phyloP scores from a whole-genome alignment of 352 stramenopile species.

The Globisporangium parvum region DNA sequence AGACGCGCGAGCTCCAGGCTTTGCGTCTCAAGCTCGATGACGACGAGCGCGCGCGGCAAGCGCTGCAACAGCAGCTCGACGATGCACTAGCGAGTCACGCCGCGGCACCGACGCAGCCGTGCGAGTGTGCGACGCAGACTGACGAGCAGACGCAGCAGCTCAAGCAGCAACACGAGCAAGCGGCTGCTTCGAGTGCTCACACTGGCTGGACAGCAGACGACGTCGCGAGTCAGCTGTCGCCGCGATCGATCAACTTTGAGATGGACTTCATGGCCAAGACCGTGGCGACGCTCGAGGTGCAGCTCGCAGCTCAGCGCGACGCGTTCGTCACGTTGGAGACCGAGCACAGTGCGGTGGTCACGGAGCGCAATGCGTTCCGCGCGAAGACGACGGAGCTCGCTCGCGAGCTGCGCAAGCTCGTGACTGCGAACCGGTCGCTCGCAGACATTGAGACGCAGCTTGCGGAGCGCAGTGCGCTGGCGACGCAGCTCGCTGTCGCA shows the following conservation, averaged over 20 bases:
- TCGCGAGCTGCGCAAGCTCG: constrained; percentile 52
- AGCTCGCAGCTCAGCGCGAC: constrained; percentile 23
- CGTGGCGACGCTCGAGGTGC: constrained; percentile 33
- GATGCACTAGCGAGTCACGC: background rate
- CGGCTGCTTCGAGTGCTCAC: constrained; percentile 3
- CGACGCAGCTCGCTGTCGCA: constrained; percentile 40
- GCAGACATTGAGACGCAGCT: constrained; percentile 50
- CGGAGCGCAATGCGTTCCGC: constrained; percentile 60
- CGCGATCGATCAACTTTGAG: constrained; percentile 19
- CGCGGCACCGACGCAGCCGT: constrained; percentile 8
- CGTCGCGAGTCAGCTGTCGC: constrained; percentile 26
- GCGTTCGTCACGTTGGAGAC: constrained; percentile 26
- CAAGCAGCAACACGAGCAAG: constrained; percentile 3
- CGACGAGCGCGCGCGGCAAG: constrained; percentile 31
- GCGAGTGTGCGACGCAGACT: constrained; percentile 39
- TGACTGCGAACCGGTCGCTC: constrained; percentile 40
- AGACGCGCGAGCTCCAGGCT: constrained; percentile 41
- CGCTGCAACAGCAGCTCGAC: constrained; percentile 44
- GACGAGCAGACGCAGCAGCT: constrained; percentile 17
- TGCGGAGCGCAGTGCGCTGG: constrained; percentile 48
- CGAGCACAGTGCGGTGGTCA: constrained; percentile 25
- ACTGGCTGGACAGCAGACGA: constrained; percentile 10
- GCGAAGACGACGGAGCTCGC: constrained; percentile 42
- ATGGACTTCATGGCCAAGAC: constrained; percentile 18
- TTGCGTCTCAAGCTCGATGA: constrained; percentile 43